Evolutionary conservation across 129 eudicot species (phyloP).

Genomic region (Flaveria linearis): DNA sequence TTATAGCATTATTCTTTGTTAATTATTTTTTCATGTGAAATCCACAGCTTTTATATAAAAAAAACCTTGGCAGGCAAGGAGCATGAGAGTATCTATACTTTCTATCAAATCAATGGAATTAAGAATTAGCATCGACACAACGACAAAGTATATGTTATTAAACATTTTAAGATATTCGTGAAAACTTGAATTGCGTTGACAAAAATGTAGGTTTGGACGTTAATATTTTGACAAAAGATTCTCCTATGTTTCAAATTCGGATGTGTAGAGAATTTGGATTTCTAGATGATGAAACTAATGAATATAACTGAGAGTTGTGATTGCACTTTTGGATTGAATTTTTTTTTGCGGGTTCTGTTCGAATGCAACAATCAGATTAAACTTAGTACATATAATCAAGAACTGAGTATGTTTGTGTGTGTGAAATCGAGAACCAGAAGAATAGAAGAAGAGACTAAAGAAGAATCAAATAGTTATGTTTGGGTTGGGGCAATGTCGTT

Average conservation of each 20-base stretch:
- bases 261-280: not conserved
- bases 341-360: too few relatives aligned
- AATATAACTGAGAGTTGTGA: too few relatives aligned
- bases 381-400: too few relatives aligned
- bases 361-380: too few relatives aligned
- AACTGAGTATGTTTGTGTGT: too few relatives aligned
- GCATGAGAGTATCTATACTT: constrained; percentile 37
- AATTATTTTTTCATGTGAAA: constrained; percentile 3
- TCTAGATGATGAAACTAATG: too few relatives aligned
- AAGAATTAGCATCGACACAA: not conserved
- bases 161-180: not conserved
- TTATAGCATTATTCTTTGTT: constrained; percentile 22
- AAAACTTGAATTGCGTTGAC: constrained; percentile 17
- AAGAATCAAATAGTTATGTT: too few relatives aligned
- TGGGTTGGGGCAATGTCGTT: too few relatives aligned
- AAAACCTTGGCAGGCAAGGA: constrained; percentile 30
- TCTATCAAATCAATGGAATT: constrained; percentile 24
- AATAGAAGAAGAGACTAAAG: too few relatives aligned
- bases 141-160: constrained; percentile 19
- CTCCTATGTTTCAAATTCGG: not conserved
- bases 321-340: too few relatives aligned
- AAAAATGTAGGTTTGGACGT: constrained; percentile 10
- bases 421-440: too few relatives aligned
- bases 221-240: not conserved
- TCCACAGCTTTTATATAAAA: not conserved